phyloP scores from a whole-genome alignment of 225 moss, liverwort and hornwort genomes.

The Pseudoscleropodium purum region DNA sequence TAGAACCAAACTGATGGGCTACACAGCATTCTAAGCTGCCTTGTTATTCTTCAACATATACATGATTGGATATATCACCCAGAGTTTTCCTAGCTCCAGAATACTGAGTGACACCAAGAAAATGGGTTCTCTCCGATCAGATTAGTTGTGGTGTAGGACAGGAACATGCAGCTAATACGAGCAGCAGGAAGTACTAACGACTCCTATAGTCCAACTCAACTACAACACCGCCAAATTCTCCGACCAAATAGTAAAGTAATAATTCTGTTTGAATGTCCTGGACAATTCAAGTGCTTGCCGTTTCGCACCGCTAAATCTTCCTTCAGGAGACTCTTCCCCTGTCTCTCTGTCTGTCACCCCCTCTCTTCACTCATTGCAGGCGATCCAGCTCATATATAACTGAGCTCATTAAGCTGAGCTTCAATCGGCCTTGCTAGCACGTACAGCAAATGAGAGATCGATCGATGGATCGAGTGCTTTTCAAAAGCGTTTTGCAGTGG shows the following conservation, averaged over 20 bases:
- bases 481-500: neutral
- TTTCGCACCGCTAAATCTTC: constrained; percentile 5
- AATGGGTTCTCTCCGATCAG: neutral
- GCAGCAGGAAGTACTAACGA: neutral
- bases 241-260: neutral
- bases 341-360: neutral
- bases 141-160: neutral
- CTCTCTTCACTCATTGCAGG: neutral
- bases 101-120: neutral
- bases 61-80: neutral
- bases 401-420: neutral
- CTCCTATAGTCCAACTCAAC: neutral
- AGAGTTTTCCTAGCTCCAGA: neutral
- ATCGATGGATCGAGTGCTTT: neutral
- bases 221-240: constrained; percentile 8
- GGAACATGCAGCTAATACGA: neutral
- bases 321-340: neutral
- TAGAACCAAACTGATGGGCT: neutral
- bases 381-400: neutral
- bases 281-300: neutral
- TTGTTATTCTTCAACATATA: neutral
- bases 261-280: neutral
- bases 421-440: no score
- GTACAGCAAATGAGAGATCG: no score
- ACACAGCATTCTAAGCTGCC: neutral